Percentiles rank a stretch among this genome's conserved stretches.
These are phyloP conservation scores for Fusarium equiseti DNA, from an alignment of 2,329 filamentous ascomycete species.

Conservation along the genomic window DNA sequence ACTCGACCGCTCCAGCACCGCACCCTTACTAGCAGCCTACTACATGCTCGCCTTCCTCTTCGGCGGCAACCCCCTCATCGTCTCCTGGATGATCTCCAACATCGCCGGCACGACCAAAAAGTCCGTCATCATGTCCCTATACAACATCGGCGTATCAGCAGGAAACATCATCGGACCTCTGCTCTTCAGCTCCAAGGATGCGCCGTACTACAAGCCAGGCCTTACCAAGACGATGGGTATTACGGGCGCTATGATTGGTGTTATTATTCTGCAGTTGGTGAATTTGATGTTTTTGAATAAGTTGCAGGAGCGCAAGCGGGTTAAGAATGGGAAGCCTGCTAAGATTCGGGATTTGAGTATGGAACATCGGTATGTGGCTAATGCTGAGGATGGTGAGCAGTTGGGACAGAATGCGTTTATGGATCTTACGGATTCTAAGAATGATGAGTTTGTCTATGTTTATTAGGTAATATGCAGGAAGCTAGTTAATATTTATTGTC, in stretches of 20 bases:
- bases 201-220: conserved; percentile 69
- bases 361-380: conserved; percentile 59
- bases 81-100: conserved; percentile 77
- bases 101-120: conserved; percentile 77
- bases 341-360: conserved; percentile 71
- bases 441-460: conserved; percentile 76
- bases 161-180: conserved; percentile 77
- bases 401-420: conserved; percentile 65
- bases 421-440: conserved; percentile 74
- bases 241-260: conserved; percentile 64
- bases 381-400: conserved; percentile 17
- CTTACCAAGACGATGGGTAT: conserved; percentile 67
- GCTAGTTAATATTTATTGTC: no score
- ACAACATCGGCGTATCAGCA: conserved; percentile 70
- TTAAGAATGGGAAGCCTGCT: conserved; percentile 70
- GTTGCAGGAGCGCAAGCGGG: conserved; percentile 65
- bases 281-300: conserved; percentile 70
- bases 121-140: conserved; percentile 72
- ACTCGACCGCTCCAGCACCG: conserved; percentile 56
- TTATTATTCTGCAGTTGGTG: conserved; percentile 65
- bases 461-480: conserved; percentile 54
- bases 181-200: conserved; percentile 69
- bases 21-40: conserved; percentile 68
- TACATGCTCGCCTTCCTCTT: conserved; percentile 76
- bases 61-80: conserved; percentile 73